Conservation (phyloP, 108 stramenopile species). For the Cyclotella choctawhatcheeana region DNA sequence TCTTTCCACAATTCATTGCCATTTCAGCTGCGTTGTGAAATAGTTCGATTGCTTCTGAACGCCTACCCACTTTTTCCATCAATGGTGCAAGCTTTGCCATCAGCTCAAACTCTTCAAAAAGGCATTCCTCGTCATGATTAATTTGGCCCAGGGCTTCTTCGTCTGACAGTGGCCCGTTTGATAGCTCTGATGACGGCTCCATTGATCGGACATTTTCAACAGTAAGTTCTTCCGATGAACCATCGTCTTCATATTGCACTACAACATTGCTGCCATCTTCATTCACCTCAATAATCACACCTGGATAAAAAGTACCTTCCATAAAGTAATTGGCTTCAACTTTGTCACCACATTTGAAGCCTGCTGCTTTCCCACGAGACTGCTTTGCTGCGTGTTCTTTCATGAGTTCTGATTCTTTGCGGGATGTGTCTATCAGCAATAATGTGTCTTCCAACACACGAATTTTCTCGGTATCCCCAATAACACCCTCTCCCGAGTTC, state of each 20-base stretch:
- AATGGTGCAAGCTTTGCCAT: constrained; percentile 74
- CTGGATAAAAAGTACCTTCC: constrained; percentile 77
- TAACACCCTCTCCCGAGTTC: constrained; percentile 14
- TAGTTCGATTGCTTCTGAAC: constrained; percentile 44
- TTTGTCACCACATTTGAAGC: constrained; percentile 65
- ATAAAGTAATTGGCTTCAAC: constrained; percentile 72
- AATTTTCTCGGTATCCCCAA: constrained; percentile 47
- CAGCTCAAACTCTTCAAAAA: constrained; percentile 59
- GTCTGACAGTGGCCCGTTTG: constrained; percentile 54
- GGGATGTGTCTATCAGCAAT: constrained; percentile 38
- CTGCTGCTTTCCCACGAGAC: constrained; percentile 32
- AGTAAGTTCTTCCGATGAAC: constrained; percentile 62
- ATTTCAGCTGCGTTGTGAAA: constrained; percentile 67
- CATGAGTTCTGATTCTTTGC: constrained; percentile 35
- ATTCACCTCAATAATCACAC: constrained; percentile 53
- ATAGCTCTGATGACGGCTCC: constrained; percentile 22
- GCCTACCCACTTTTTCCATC: constrained; percentile 50
- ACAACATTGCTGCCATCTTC: constrained; percentile 54
- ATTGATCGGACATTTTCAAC: constrained; percentile 57
- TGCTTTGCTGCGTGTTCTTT: constrained; percentile 38
- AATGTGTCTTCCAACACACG: constrained; percentile 59
- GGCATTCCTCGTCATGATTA: constrained; percentile 61
- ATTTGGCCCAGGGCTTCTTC: constrained; percentile 66
- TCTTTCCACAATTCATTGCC: constrained; percentile 68
- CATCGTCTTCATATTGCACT: constrained; percentile 79